Base-by-base conservation (phyloP, 2,329 filamentous ascomycete species). In the Fusarium pininemorale region DNA sequence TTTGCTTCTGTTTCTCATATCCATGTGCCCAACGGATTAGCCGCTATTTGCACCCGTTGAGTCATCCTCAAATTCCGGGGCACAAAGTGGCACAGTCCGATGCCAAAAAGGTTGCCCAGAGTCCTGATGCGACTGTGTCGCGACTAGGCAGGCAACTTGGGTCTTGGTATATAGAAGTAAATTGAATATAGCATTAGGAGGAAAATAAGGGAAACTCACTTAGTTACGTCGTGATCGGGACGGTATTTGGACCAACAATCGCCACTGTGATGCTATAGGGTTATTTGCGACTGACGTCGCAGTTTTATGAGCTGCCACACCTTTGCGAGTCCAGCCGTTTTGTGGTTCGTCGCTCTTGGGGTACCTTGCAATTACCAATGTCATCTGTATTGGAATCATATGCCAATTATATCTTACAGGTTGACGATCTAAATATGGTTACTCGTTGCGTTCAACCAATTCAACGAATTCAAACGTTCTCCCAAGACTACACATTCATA, bases 41-140 rank as follows among this genome's bases (percentile, higher is more conserved):
- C 63, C 59, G 51, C 59, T 63, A 66, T 72, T 69, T 57, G 55
- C 67, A 75, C 63, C 70, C 67, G 63, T 69, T 75, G 72, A 61
- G 67, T 76, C 63, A 74, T 74, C 63, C 64, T 58, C 65, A 41
- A 63, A 64, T 70, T 55, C 63, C 59, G 70, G 72, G 67, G 70
- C 75, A 76, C 66, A 72, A 64, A 66, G 68, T 50, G 63, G 63
- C 59, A 65, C 64, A 63, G 50, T 37, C 69, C 62, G 62, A 62
- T 66, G 58, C 57, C 58, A 75, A 74, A 75, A 63, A 28, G 47
- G 47, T 63, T 56, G 70, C 50, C 55, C 66, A 48, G 47, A 68
- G 56, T 18, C 26, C 32, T 41, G 51, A 50, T 65, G 41, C 32
- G n/a, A 70, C 38, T n/a, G 51, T 38, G 38, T 59, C 26, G 24